These are phyloP conservation scores for Cercospora citrullina DNA, from an alignment of 2,329 filamentous ascomycete species.

Conservation along the genomic window DNA sequence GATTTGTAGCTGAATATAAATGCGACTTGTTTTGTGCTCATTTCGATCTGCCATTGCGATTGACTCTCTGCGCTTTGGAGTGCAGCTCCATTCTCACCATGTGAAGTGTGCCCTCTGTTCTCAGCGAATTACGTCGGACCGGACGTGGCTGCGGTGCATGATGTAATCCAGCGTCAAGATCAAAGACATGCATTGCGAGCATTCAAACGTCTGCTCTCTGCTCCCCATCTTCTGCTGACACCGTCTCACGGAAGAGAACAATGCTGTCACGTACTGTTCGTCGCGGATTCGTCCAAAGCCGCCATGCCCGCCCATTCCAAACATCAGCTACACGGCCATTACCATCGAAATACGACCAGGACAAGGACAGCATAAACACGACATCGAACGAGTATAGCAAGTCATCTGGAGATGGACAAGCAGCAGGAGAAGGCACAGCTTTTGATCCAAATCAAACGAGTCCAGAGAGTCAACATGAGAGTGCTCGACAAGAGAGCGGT, in stretches of 20 bases:
- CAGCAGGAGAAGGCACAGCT: conserved; percentile 60
- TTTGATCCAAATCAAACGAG: conserved; percentile 68
- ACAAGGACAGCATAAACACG: conserved; percentile 63
- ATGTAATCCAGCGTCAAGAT: conserved; percentile 6
- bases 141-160: neutral
- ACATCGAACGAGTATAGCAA: conserved; percentile 67
- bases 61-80: neutral
- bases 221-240: neutral
- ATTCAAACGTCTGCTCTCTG: neutral
- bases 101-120: neutral
- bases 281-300: conserved; percentile 11
- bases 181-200: neutral
- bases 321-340: conserved; percentile 29
- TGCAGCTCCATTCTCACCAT: neutral
- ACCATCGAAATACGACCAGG: conserved; percentile 47
- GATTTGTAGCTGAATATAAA: neutral
- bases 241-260: neutral
- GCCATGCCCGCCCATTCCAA: conserved; percentile 25
- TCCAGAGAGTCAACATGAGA: conserved; percentile 60
- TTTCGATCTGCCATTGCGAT: neutral
- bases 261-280: conserved; percentile 22
- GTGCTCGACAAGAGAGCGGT: conserved; percentile 40
- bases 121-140: neutral
- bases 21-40: neutral
- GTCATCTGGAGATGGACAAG: conserved; percentile 62